phyloP scores from a whole-genome alignment of 192 early-diverging fungal species.

The Podila clonocystis region DNA sequence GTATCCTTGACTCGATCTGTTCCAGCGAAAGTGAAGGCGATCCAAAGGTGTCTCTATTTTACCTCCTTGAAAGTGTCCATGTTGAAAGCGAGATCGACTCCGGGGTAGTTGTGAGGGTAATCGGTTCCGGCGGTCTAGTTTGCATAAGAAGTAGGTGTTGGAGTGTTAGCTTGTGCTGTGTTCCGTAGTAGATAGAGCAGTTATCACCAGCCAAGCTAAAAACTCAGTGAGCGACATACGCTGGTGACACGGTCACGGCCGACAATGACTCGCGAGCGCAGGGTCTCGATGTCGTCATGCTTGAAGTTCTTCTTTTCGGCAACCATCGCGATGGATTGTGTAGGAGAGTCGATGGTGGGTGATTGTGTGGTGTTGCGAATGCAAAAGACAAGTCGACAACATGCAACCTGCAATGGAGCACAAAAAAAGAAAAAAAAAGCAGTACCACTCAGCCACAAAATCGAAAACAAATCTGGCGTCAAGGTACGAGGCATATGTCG shows the following conservation, averaged over 20 bases:
- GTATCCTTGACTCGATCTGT: not conserved
- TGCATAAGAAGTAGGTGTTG: not conserved
- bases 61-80: conserved; percentile 78
- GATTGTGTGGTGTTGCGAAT: not conserved
- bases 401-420: no score
- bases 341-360: not conserved
- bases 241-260: conserved; percentile 75
- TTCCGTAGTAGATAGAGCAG: no score
- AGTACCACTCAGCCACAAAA: no score
- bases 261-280: conserved; percentile 71
- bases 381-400: no score
- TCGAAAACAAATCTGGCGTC: no score
- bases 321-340: conserved; percentile 19
- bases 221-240: conserved; percentile 50
- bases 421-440: no score
- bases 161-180: not conserved
- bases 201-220: not conserved
- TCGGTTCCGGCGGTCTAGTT: conserved; percentile 82
- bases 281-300: conserved; percentile 49
- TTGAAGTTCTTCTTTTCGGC: conserved; percentile 45
- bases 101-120: conserved; percentile 77
- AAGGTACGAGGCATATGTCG: no score
- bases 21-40: no score
- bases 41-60: conserved; percentile 4
- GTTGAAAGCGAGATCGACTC: conserved; percentile 68